Evolutionary conservation across 2,329 filamentous ascomycete genomes (phyloP).

Genomic region (Sporothrix curviconia): DNA sequence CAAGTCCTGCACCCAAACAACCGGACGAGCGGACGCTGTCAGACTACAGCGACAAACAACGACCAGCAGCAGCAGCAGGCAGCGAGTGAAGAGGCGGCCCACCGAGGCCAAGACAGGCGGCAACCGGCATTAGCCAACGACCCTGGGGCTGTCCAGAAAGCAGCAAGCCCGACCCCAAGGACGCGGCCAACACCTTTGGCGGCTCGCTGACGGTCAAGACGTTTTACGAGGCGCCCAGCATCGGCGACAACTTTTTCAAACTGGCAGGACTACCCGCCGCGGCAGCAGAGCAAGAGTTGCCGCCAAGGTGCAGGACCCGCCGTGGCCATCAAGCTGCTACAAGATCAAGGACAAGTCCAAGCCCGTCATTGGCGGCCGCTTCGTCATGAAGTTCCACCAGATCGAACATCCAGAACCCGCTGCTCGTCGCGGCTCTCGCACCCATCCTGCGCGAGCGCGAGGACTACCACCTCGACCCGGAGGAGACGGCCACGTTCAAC

Average conservation of each 20-base stretch:
- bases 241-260: constrained; percentile 23
- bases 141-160: neutral
- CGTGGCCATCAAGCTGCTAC: constrained; percentile 40
- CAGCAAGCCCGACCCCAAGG: constrained; percentile 6
- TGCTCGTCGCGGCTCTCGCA: constrained; percentile 36
- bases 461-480: constrained; percentile 32
- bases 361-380: constrained; percentile 33
- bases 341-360: constrained; percentile 39
- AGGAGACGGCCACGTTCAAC: constrained; percentile 31
- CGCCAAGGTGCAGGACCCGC: constrained; percentile 31
- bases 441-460: constrained; percentile 37
- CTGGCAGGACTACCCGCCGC: constrained; percentile 38
- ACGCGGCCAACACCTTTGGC: constrained; percentile 18
- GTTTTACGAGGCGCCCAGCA: constrained; percentile 33
- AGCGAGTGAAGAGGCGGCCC: neutral
- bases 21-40: constrained; percentile 22
- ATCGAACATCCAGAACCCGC: constrained; percentile 38
- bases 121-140: too few species aligned
- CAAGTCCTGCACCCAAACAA: constrained; percentile 21
- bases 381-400: constrained; percentile 33
- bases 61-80: neutral
- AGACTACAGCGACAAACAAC: constrained; percentile 20
- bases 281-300: constrained; percentile 35
- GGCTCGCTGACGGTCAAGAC: constrained; percentile 29
- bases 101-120: too few species aligned